Evolutionary conservation across 2,329 filamentous ascomycete genomes (phyloP).

Genomic region (Tolypocladium ophioglossoides): DNA sequence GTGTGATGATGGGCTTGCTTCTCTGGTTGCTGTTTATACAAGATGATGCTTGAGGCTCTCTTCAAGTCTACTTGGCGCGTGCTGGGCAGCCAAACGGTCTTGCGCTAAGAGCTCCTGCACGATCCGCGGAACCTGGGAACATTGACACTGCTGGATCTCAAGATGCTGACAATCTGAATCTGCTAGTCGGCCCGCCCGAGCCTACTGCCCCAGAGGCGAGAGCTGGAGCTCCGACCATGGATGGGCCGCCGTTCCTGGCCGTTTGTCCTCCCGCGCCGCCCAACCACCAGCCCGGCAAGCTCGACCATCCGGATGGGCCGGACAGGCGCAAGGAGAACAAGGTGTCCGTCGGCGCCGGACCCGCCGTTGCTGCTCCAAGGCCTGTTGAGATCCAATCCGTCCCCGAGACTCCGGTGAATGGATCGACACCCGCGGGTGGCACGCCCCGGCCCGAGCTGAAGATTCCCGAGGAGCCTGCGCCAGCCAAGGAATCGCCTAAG

Average conservation of each 20-base stretch:
- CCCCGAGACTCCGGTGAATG: constrained; percentile 24
- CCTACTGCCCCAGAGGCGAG: constrained; percentile 16
- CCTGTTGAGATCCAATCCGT: constrained; percentile 25
- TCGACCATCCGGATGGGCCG: background rate
- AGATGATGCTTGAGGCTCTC: no score
- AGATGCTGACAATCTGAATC: background rate
- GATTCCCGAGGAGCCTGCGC: constrained; percentile 16
- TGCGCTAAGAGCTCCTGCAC: background rate
- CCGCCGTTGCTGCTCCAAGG: constrained; percentile 14
- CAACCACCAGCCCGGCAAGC: constrained; percentile 8
- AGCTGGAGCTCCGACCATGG: constrained; percentile 15
- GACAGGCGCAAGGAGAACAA: constrained; percentile 7
- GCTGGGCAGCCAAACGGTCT: no score
- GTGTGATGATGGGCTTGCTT: background rate
- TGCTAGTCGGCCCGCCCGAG: constrained; percentile 17
- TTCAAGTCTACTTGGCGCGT: background rate
- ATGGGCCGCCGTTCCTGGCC: constrained; percentile 4
- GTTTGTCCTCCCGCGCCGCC: constrained; percentile 8
- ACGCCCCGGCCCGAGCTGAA: constrained; percentile 24
- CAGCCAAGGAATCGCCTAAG: constrained; percentile 13
- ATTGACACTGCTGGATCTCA: background rate
- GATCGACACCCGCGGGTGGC: constrained; percentile 21
- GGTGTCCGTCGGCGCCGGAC: constrained; percentile 7
- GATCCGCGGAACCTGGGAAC: background rate
- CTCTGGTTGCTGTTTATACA: background rate